Conservation (phyloP, 768 basidiomycete species). For the Neoboletus magnificus region DNA sequence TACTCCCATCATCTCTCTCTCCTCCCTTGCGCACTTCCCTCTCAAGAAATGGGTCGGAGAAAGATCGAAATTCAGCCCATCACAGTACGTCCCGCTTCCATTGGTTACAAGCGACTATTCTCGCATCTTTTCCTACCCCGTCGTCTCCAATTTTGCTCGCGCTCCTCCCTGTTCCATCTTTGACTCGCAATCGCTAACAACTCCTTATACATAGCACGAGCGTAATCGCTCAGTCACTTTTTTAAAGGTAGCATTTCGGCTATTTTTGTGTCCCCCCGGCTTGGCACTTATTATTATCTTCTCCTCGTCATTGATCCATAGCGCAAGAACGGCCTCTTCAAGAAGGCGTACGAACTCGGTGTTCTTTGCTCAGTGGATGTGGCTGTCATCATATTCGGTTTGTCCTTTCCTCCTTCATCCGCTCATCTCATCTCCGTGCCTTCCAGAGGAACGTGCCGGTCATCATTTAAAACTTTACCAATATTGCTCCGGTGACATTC, state of each 20-base stretch:
- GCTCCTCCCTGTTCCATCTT: slow-evolving; percentile 28
- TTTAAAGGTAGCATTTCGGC: slow-evolving; percentile 70
- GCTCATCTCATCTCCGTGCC: neutral
- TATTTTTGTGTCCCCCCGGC: slow-evolving; percentile 53
- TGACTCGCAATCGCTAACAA: slow-evolving; percentile 31
- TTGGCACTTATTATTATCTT: slow-evolving; percentile 38
- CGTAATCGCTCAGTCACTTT: slow-evolving; percentile 90
- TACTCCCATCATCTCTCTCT: slow-evolving; percentile 21
- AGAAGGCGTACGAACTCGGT: slow-evolving; percentile 89
- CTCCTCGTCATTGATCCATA: slow-evolving; percentile 32
- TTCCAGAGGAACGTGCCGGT: slow-evolving; percentile 70
- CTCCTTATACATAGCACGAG: slow-evolving; percentile 69
- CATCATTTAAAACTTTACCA: slow-evolving; percentile 82
- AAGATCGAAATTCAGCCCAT: slow-evolving; percentile 85
- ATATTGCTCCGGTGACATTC: slow-evolving; percentile 71
- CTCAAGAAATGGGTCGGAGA: slow-evolving; percentile 59
- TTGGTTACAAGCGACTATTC: slow-evolving; percentile 18
- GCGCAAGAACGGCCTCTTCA: slow-evolving; percentile 90
- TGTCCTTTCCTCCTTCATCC: slow-evolving; percentile 25
- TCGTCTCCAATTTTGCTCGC: slow-evolving; percentile 31
- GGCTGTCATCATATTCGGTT: slow-evolving; percentile 83
- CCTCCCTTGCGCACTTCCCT: neutral
- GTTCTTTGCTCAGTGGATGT: slow-evolving; percentile 87
- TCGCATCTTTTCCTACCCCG: slow-evolving; percentile 12
- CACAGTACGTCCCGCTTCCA: slow-evolving; percentile 48